A percentile compares a stretch with the other conserved stretches of the same genome.
phyloP scores from a whole-genome alignment of 164 flowering plant genomes.

The Nelumbo lutea region DNA sequence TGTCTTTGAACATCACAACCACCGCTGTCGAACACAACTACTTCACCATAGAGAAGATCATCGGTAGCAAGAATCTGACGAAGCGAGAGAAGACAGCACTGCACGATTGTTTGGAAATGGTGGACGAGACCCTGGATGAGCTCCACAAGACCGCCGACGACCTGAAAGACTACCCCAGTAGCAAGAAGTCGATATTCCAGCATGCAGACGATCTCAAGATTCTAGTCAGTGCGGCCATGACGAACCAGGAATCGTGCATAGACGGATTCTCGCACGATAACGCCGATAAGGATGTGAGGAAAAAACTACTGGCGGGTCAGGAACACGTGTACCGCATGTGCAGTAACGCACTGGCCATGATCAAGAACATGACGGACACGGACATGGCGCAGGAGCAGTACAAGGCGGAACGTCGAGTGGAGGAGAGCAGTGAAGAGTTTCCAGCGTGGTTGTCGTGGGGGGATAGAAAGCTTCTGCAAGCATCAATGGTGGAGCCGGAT shows the following conservation, averaged over 20 bases:
- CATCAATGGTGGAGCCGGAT: conserved; percentile 44
- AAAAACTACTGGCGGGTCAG: conserved; percentile 28
- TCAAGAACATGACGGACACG: conserved; percentile 66
- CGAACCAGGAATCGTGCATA: conserved; percentile 72
- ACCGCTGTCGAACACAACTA: conserved; percentile 41
- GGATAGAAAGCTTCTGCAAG: conserved; percentile 62
- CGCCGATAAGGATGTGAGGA: conserved; percentile 47
- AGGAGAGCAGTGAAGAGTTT: conserved; percentile 31
- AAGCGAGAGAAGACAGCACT: conserved; percentile 54
- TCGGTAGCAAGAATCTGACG: conserved; percentile 20
- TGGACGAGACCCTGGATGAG: conserved; percentile 75
- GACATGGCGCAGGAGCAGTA: conserved; percentile 36
- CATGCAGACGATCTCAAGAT: conserved; percentile 66
- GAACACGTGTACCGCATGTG: conserved; percentile 49
- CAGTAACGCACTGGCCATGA: conserved; percentile 80
- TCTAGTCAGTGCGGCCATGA: conserved; percentile 64
- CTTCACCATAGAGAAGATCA: conserved; percentile 39
- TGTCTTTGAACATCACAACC: conserved; percentile 48
- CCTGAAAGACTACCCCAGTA: conserved; percentile 43
- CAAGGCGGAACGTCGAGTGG: conserved; percentile 10
- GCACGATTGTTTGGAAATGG: conserved; percentile 67
- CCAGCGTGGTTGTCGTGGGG: conserved; percentile 77
- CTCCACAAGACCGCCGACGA: conserved; percentile 42
- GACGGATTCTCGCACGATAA: conserved; percentile 75
- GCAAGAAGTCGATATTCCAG: conserved; percentile 31